Evolutionary conservation across 805 yeast genomes (phyloP).

Genomic region (Myxozyma sirexii): DNA sequence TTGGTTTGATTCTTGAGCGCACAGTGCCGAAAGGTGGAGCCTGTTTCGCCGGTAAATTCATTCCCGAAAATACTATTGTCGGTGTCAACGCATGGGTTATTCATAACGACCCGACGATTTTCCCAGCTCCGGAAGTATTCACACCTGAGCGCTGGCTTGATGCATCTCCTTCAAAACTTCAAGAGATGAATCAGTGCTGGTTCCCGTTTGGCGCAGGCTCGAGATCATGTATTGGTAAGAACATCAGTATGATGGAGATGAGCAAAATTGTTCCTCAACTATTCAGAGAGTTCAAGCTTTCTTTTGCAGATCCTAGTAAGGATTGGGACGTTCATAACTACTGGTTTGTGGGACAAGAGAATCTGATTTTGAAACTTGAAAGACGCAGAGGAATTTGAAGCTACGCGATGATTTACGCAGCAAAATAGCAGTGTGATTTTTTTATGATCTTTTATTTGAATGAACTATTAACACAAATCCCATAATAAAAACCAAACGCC

Average conservation of each 20-base stretch:
- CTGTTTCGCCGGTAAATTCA: constrained; percentile 26
- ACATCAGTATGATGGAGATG: constrained; percentile 5
- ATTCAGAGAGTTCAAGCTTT: neutral
- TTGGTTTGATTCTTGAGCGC: neutral
- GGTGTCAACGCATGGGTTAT: constrained; percentile 69
- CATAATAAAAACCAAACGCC: neutral
- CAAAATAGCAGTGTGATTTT: neutral
- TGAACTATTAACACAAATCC: too few species aligned
- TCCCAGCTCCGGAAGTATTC: constrained; percentile 55
- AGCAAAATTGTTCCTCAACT: constrained; percentile 2
- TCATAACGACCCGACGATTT: constrained; percentile 56
- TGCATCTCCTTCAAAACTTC: constrained; percentile 40
- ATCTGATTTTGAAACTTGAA: neutral
- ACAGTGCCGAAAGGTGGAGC: neutral
- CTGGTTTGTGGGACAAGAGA: constrained; percentile 1
- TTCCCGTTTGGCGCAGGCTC: constrained; percentile 75
- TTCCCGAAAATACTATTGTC: constrained; percentile 60
- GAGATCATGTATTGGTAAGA: constrained; percentile 69
- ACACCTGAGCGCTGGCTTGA: constrained; percentile 65
- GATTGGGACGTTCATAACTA: neutral
- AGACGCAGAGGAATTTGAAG: neutral
- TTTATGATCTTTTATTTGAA: too few species aligned
- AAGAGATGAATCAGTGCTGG: constrained; percentile 54
- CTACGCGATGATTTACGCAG: neutral
- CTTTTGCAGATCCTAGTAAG: neutral